phyloP scores from a whole-genome alignment of 768 basidiomycete genomes.

The Sistotremastrum niveocremeum region DNA sequence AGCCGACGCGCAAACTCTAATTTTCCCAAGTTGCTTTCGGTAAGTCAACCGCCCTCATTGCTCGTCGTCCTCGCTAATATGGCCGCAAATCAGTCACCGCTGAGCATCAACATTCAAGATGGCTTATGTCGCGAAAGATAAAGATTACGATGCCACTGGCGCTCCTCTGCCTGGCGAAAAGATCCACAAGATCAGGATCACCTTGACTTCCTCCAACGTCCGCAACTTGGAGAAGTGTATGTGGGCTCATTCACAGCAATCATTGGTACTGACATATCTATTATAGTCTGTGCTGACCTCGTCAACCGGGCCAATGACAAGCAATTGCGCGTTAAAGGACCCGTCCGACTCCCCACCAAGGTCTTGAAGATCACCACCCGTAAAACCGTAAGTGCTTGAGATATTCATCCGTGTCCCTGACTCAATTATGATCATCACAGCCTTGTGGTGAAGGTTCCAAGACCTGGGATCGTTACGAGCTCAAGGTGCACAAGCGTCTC shows the following conservation, averaged over 20 bases:
- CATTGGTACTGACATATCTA: not conserved
- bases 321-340: conserved; percentile 97
- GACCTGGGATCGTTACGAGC: conserved; percentile 99
- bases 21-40: too few relatives aligned
- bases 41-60: too few relatives aligned
- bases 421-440: conserved; percentile 22
- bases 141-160: conserved; percentile 93
- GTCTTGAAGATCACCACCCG: conserved; percentile 98
- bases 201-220: conserved; percentile 95
- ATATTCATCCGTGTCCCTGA: not conserved
- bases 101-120: conserved; percentile 38
- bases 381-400: conserved; percentile 63
- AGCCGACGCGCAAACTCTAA: too few relatives aligned
- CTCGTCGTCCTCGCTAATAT: too few relatives aligned
- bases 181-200: conserved; percentile 99
- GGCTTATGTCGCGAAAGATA: conserved; percentile 99
- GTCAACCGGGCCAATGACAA: conserved; percentile 99
- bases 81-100: too few relatives aligned
- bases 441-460: conserved; percentile 99
- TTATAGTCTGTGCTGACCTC: conserved; percentile 81
- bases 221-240: conserved; percentile 96
- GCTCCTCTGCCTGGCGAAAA: conserved; percentile 76
- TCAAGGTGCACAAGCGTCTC: conserved; percentile 98
- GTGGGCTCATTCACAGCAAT: conserved; percentile 9
- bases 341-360: conserved; percentile 97